Evolutionary conservation across 2,329 filamentous ascomycete species (phyloP).

Genomic region (Plectosphaerella sp.): DNA sequence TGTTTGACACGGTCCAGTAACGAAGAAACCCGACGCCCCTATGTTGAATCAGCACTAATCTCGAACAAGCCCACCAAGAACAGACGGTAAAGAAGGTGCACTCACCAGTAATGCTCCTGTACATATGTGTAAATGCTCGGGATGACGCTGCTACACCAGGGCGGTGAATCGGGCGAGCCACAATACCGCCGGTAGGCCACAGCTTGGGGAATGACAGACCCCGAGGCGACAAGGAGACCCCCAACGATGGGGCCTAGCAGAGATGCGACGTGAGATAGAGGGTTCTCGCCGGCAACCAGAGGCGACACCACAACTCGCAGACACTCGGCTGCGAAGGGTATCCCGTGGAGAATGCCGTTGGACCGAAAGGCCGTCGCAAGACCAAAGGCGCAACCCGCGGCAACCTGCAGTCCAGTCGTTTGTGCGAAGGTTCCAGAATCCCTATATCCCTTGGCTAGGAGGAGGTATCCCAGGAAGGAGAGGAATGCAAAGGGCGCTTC

Average conservation of each 20-base stretch:
- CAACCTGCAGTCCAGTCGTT: conserved; percentile 49
- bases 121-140: conserved; percentile 93
- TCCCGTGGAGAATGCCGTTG: conserved; percentile 81
- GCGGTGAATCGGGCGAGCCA: conserved; percentile 34
- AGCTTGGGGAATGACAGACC: conserved; percentile 68
- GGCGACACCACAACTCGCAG: conserved; percentile 24
- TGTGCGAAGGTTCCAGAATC: conserved; percentile 19
- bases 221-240: conserved; percentile 63
- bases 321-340: conserved; percentile 66
- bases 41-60: neutral
- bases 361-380: conserved; percentile 70
- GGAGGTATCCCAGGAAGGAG: conserved; percentile 67
- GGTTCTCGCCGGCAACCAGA: conserved; percentile 26
- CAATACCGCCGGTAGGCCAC: conserved; percentile 74
- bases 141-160: conserved; percentile 70
- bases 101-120: conserved; percentile 85
- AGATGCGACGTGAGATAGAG: conserved; percentile 27
- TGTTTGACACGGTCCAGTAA: conserved; percentile 85
- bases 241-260: conserved; percentile 58
- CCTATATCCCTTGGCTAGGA: conserved; percentile 56
- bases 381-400: conserved; percentile 66
- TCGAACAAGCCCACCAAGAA: neutral
- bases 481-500: conserved; percentile 77
- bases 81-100: conserved; percentile 5
- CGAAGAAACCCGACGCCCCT: conserved; percentile 85